phyloP scores from a whole-genome alignment of 176 grass and related monocot species.

The Cymbopogon citratus region DNA sequence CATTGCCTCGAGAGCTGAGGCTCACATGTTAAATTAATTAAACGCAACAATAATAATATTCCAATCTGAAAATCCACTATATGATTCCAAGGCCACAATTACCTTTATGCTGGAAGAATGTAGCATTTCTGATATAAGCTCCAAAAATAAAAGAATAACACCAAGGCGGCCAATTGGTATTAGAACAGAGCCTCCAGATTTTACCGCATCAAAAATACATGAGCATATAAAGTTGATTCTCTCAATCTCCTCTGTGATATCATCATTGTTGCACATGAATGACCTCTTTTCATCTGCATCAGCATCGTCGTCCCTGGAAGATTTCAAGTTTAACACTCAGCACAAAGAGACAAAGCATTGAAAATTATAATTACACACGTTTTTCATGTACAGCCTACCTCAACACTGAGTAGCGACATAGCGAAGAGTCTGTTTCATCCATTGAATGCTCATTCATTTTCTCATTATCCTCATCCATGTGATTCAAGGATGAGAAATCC shows the following conservation, averaged over 20 bases:
- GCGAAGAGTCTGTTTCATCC: conserved; percentile 19
- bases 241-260: conserved; percentile 66
- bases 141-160: conserved; percentile 58
- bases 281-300: conserved; percentile 32
- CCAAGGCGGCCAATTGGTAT: conserved; percentile 60
- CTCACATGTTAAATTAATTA: conserved; percentile 7
- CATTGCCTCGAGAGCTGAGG: neutral
- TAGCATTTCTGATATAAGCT: conserved; percentile 52
- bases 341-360: conserved; percentile 8
- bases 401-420: conserved; percentile 12
- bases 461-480: conserved; percentile 41
- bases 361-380: neutral
- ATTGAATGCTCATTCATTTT: conserved; percentile 26
- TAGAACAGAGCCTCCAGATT: conserved; percentile 81
- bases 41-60: neutral
- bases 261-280: conserved; percentile 54
- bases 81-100: neutral
- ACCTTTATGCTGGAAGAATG: conserved; percentile 61
- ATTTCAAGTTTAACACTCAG: neutral
- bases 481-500: conserved; percentile 65
- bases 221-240: conserved; percentile 80
- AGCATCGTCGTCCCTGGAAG: conserved; percentile 33
- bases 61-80: neutral
- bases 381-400: conserved; percentile 29
- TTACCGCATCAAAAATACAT: conserved; percentile 60